Percentiles rank a stretch among this genome's conserved stretches.
Evolutionary conservation across 2,329 filamentous ascomycete genomes (phyloP).

Genomic region (Trichoderma harzianum): DNA sequence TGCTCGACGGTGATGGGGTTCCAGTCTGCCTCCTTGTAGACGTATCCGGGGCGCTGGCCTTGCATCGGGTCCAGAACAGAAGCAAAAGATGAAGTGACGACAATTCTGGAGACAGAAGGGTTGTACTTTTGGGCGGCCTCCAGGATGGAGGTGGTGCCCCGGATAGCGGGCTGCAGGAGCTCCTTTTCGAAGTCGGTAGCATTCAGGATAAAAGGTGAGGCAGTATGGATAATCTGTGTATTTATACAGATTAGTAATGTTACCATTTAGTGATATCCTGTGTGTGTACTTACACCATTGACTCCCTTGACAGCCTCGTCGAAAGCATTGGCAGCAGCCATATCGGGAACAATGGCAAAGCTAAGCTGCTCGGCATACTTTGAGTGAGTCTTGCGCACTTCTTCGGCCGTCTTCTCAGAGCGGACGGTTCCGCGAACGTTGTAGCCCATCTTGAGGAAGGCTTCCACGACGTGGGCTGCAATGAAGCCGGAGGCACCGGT

Average conservation of each 20-base stretch:
- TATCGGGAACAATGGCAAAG: neutral
- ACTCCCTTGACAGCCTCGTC: neutral
- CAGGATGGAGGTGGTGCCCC: neutral
- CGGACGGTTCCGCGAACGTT: neutral
- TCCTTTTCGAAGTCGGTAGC: neutral
- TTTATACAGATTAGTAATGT: neutral
- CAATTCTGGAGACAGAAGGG: neutral
- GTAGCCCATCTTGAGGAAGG: neutral
- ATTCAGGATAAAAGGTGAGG: neutral
- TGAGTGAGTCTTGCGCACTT: neutral
- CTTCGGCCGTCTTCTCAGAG: neutral
- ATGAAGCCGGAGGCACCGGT: slow-evolving; percentile 1
- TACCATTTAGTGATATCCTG: fast-evolving
- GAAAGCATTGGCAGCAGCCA: neutral
- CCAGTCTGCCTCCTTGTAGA: neutral
- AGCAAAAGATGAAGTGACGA: neutral
- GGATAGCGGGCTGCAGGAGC: neutral
- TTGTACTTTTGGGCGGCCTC: neutral
- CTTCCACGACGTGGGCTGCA: neutral
- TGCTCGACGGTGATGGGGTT: neutral
- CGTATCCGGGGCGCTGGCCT: neutral
- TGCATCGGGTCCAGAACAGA: neutral
- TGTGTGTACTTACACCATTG: neutral
- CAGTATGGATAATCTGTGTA: neutral
- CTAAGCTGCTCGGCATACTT: neutral